Base-by-base conservation (phyloP, 2,329 filamentous ascomycete species). In the Arthrobotrys megalospora region DNA sequence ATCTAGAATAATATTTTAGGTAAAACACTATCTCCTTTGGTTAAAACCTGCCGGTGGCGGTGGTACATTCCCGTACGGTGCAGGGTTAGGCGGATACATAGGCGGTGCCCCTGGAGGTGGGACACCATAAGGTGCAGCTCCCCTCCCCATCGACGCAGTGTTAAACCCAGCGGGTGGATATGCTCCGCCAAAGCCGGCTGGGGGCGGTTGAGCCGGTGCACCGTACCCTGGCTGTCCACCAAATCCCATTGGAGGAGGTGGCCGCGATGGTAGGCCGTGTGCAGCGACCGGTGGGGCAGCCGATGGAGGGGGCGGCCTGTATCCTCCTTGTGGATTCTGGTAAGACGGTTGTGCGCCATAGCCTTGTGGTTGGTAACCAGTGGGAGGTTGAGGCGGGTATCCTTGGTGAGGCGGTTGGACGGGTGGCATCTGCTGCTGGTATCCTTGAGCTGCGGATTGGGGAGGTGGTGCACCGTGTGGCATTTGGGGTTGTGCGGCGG, bases 161-260 rank as follows among this genome's bases (percentile, higher is more conserved):
- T 62, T 71, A 34, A 78, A 78, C 6, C 75, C 75, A 67, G 67
- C 67, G 10, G 75, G 75, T 12, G 75, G 67, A 32, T 78, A 78
- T 1, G 34, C 75, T 34, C 71, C 67, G 16, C 50, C 82, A 60
- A 87, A 80, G 0, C 86, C 86, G 0, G 87, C 85, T 68, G 84
- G 85, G 68, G 84, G 85, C 38, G 90, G 89, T 58, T 90, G 89
- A 12, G 89, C 87, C 12, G 91, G 87, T 34, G 89, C 87, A 69
- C 86, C 85, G 16, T 80, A 72, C 12, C 63, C 63, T 14, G 79
- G 77, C 28, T 81, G 81, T 11, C 76, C 76, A 21, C 73, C 71
- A 63, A 82, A 80, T 24, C 81, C 80, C 14, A 81, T 65, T 28
- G 81, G 80, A 16, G 81, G 81, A 12, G 81, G 79, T 52, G 81